Evolutionary conservation across 805 yeast genomes (phyloP).

Genomic region (Wickerhamiella musiphila): DNA sequence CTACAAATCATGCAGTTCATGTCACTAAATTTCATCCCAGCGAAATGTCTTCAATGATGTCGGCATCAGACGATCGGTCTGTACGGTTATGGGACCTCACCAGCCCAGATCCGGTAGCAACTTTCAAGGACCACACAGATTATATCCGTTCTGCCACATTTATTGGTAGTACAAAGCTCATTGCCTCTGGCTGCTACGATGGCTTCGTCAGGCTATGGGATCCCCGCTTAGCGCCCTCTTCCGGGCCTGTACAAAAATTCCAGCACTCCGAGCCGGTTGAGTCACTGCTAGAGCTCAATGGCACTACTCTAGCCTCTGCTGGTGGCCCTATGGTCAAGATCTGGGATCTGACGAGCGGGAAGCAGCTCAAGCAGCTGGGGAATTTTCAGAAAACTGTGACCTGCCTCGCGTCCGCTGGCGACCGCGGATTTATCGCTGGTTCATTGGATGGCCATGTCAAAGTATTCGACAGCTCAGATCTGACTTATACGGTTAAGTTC

Average conservation of each 20-base stretch:
- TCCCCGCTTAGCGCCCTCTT: slow-evolving; percentile 34
- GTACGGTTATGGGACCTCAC: slow-evolving; percentile 83
- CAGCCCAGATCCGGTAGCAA: slow-evolving; percentile 53
- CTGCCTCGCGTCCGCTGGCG: slow-evolving; percentile 55
- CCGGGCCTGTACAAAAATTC: slow-evolving; percentile 43
- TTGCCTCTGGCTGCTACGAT: slow-evolving; percentile 92
- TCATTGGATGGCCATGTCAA: slow-evolving; percentile 96
- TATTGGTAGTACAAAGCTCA: slow-evolving; percentile 55
- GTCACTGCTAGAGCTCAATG: slow-evolving; percentile 53
- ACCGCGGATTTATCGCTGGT: slow-evolving; percentile 74
- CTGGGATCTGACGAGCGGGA: slow-evolving; percentile 82
- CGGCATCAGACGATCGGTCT: slow-evolving; percentile 82
- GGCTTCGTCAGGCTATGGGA: slow-evolving; percentile 74
- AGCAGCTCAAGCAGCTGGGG: slow-evolving; percentile 46
- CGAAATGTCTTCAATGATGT: slow-evolving; percentile 52
- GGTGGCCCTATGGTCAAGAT: slow-evolving; percentile 72
- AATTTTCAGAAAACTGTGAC: slow-evolving; percentile 93
- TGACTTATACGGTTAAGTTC: slow-evolving; percentile 66
- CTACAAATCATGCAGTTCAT: slow-evolving; percentile 77
- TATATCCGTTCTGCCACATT: slow-evolving; percentile 72
- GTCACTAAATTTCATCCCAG: slow-evolving; percentile 84
- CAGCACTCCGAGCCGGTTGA: slow-evolving; percentile 74
- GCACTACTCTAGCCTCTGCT: slow-evolving; percentile 66
- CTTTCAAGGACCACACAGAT: slow-evolving; percentile 57
- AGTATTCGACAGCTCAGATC: slow-evolving; percentile 60